Percentiles rank a stretch among this genome's conserved stretches.
These are phyloP conservation scores for Picochlorum sp. DNA, from an alignment of 139 green algal species.

Conservation along the genomic window DNA sequence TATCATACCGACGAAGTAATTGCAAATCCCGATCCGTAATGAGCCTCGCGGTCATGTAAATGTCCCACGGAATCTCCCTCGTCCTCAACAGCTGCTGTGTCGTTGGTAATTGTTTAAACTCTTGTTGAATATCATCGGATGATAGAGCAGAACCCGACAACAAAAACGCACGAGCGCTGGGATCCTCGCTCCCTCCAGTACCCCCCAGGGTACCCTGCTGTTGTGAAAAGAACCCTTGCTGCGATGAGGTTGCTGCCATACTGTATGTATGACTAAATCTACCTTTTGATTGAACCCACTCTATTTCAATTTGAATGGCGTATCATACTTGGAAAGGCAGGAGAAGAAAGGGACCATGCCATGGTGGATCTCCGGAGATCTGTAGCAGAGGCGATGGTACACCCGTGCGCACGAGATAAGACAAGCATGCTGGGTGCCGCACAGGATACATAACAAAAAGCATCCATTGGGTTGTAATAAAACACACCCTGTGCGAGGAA, in stretches of 20 bases:
- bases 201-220: not conserved
- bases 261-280: not conserved
- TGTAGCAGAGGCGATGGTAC: too few species aligned
- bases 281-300: not conserved
- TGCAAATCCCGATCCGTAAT: constrained; percentile 67
- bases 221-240: not conserved
- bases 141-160: too few species aligned
- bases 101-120: constrained; percentile 3
- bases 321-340: too few species aligned
- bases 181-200: not conserved
- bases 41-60: constrained; percentile 67
- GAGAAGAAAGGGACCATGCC: too few species aligned
- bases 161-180: too few species aligned
- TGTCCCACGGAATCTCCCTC: constrained; percentile 15
- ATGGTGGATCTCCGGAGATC: too few species aligned
- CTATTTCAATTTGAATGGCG: too few species aligned
- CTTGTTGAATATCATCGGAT: not conserved
- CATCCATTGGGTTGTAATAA: too few species aligned
- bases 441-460: too few species aligned
- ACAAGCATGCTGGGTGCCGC: too few species aligned
- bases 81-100: constrained; percentile 5
- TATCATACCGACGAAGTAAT: constrained; percentile 64
- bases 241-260: not conserved
- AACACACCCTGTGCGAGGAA: too few species aligned
- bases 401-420: too few species aligned